These are phyloP conservation scores for Austroboletus niveus DNA, from an alignment of 1,284 basidiomycete genomes.

Conservation along the genomic window DNA sequence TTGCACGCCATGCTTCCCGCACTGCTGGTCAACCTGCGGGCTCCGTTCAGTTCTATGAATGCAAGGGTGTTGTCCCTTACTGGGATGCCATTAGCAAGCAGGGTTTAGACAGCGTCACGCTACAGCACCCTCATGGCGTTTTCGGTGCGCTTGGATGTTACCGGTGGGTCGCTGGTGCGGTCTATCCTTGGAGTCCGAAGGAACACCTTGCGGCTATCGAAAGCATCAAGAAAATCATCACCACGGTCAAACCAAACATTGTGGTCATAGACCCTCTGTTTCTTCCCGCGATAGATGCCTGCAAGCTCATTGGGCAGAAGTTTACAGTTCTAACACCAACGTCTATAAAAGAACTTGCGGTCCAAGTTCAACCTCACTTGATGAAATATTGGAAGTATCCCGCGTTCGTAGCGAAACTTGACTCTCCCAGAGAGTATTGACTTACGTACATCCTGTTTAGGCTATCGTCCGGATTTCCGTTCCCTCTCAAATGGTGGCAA, in stretches of 20 bases:
- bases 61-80: neutral
- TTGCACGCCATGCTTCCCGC: neutral
- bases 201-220: conserved; percentile 1
- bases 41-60: conserved; percentile 1
- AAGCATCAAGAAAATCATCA: neutral
- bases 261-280: neutral
- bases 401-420: neutral
- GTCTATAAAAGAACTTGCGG: neutral
- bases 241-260: neutral
- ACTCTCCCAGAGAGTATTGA: no score
- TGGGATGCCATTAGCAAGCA: neutral
- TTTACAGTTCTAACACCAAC: neutral
- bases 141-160: neutral
- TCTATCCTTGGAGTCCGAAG: neutral
- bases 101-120: neutral
- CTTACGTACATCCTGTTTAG: neutral
- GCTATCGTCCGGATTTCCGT: conserved; percentile 1
- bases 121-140: neutral
- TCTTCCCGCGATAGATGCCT: neutral
- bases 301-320: neutral
- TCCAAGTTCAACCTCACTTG: neutral
- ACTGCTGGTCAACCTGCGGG: neutral
- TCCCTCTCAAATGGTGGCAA: conserved; percentile 4
- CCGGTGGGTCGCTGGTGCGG: rapidly evolving
- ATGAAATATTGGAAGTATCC: conserved; percentile 2